Base-by-base conservation (phyloP, 768 basidiomycete species). In the Naganishia onofrii region DNA sequence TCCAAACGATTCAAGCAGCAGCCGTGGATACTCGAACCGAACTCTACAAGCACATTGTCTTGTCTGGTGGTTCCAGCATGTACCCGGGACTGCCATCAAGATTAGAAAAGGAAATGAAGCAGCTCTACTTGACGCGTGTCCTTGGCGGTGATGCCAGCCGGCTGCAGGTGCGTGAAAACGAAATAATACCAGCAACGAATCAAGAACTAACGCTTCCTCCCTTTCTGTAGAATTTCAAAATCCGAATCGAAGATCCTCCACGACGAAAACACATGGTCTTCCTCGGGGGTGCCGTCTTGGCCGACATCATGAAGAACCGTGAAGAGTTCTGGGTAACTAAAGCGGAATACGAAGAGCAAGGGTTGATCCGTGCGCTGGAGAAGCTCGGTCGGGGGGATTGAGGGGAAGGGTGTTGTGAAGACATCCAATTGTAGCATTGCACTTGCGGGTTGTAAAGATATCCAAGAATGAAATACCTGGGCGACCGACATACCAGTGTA, bases 241-340 rank as follows among this genome's bases (percentile, higher is more conserved):
- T 98, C 80, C 88, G 89, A 55, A 97, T 98, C 76, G 95, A 99
- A 81, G 96, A 98, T 82, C 93, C 95, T 32, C 96, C 96, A 34
- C 89, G 93, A 78, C 87, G 96, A 78, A 98, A 97, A 82, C 95
- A 97, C 82, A 96, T 96, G 94, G 95, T 97, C 44, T 98, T 97
- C 88, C 87, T 98, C 9, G 96, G 96, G 29, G 96, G 96, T 56
- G 95, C 93, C n/a, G 95, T 97, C 6, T 84, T 99, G 34, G 95
- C 93, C 2, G 95, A 98, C 81, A 97, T 98, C 82, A 97, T 98
- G 96, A 95, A 95, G 84, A 85, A 84, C 78, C 87, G 92, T 12
- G 87, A 91, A 78, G 91, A 92, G 77, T 99, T 98, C 84, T 96
- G 94, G 95, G 89, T 97, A 79, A 85, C 92, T 66, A 85, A 90